Evolutionary conservation across 2,329 filamentous ascomycete genomes (phyloP).

Genomic region (Beauveria australis): DNA sequence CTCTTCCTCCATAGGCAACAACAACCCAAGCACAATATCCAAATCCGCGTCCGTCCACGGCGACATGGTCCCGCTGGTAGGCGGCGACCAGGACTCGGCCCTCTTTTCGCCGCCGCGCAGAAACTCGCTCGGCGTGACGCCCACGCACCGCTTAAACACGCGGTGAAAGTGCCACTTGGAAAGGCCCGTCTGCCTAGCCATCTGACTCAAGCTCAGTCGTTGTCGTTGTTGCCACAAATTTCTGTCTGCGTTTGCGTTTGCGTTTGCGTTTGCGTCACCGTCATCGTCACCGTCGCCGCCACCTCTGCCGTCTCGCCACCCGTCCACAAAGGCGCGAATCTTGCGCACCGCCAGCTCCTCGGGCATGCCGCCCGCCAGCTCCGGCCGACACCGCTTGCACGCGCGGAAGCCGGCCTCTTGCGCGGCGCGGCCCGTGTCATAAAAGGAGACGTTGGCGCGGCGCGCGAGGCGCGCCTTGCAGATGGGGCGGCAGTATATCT

Average conservation of each 20-base stretch:
- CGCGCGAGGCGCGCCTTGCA: conserved; percentile 54
- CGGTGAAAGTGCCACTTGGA: conserved; percentile 52
- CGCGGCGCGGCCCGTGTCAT: conserved; percentile 36
- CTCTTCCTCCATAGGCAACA: background rate
- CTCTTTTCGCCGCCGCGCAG: conserved; percentile 13
- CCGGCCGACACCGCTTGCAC: conserved; percentile 49
- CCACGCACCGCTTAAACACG: conserved; percentile 47
- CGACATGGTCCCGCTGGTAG: conserved; percentile 8
- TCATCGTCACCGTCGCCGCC: too few species aligned
- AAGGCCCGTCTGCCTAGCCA: conserved; percentile 43
- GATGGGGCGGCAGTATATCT: conserved; percentile 51
- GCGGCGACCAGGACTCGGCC: conserved; percentile 4
- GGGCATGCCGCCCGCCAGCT: conserved; percentile 31
- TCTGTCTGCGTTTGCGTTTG: background rate
- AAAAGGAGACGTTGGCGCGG: conserved; percentile 52
- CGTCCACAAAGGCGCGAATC: conserved; percentile 26
- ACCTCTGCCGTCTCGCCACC: conserved; percentile 9
- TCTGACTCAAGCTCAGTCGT: conserved; percentile 29
- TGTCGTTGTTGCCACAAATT: too few species aligned
- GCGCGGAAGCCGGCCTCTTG: conserved; percentile 40
- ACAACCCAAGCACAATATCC: background rate
- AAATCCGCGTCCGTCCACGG: conserved; percentile 4
- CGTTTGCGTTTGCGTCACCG: background rate
- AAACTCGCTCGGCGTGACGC: conserved; percentile 36
- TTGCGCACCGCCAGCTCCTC: conserved; percentile 35